phyloP scores from a whole-genome alignment of 1,139 yeast species.

The Pichia sp. region DNA sequence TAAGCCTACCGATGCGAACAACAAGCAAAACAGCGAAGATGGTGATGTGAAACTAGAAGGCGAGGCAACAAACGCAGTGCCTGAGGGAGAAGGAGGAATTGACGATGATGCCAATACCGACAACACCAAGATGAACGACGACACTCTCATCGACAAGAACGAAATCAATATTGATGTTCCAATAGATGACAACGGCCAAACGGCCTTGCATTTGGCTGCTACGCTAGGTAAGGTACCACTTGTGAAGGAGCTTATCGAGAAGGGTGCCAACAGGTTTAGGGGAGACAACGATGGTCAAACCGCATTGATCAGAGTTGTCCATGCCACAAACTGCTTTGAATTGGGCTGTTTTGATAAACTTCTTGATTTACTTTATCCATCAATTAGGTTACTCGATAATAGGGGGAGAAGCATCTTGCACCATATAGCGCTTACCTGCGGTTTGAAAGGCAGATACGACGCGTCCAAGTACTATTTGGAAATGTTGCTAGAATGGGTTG shows the following conservation, averaged over 20 bases:
- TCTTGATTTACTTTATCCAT: constrained; percentile 70
- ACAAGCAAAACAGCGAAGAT: background rate
- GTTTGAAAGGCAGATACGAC: constrained; percentile 62
- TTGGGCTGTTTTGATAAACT: constrained; percentile 67
- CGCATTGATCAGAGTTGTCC: constrained; percentile 80
- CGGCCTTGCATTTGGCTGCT: constrained; percentile 95
- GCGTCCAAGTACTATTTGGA: constrained; percentile 75
- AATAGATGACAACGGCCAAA: constrained; percentile 89
- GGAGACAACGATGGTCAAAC: constrained; percentile 89
- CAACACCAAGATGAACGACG: background rate
- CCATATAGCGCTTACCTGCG: constrained; percentile 80
- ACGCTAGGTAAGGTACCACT: constrained; percentile 76
- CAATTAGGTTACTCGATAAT: constrained; percentile 68
- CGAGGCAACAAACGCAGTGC: background rate
- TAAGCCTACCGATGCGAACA: background rate
- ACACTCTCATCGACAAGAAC: background rate
- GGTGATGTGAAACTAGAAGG: background rate
- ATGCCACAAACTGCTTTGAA: constrained; percentile 84
- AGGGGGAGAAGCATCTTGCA: constrained; percentile 85
- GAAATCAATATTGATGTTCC: constrained; percentile 69
- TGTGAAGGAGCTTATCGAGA: constrained; percentile 65
- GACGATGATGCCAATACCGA: background rate
- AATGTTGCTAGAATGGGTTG: constrained; percentile 77
- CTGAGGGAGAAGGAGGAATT: background rate
- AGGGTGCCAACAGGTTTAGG: constrained; percentile 62